Evolutionary conservation across 805 yeast genomes (phyloP), one percentile per base, ranked within the genome.

Genomic region (Candida saitoana): DNA sequence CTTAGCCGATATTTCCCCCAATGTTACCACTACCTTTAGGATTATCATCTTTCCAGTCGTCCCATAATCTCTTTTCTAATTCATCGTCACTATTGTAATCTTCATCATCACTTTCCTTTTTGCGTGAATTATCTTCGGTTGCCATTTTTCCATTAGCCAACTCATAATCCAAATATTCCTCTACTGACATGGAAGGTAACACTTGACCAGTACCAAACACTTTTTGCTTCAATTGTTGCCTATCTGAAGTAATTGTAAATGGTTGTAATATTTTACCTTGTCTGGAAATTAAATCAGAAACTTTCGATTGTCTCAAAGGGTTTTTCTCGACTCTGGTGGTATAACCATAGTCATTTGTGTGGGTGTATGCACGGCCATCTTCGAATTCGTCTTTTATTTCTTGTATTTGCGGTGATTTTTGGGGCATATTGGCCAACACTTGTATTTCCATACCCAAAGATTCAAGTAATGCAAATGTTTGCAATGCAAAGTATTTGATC

Each of bases 21-120:
- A 90, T 88, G 57, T 91, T 91, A 8, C 99, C 99, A 43, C 90
- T 81, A 5, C 99, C 99, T 54, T 78, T 80, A 0, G 89, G 84
- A 57, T 88, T 80, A 3, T 79, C 78, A 48, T 93, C 99, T 36
- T 81, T 80, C 71, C 91, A 93, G 46, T 86, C 95, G 63, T 93
- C 99, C 98, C 98, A 93, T 33, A 77, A 75, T 43, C 99, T 73
- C 42, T 83, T 79, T 55, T 85, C 80, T 51, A 83, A 76, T 3
- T 96, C 89, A 49, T 80, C 83, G 17, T 74, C 82, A 18, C 71
- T 67, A 1, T 41, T 38, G 35, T 45, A 42, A 47, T 84, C 78
- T 47, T 84, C 88, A 43, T 83, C 88, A 32, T 74, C 76, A 4
- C 69, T 71, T 45, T 41, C 63, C 41, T 50, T 69, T 57, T 40